Evolutionary conservation across 2,329 filamentous ascomycete genomes (phyloP).

Genomic region (Phaeosphaeriaceae sp.): DNA sequence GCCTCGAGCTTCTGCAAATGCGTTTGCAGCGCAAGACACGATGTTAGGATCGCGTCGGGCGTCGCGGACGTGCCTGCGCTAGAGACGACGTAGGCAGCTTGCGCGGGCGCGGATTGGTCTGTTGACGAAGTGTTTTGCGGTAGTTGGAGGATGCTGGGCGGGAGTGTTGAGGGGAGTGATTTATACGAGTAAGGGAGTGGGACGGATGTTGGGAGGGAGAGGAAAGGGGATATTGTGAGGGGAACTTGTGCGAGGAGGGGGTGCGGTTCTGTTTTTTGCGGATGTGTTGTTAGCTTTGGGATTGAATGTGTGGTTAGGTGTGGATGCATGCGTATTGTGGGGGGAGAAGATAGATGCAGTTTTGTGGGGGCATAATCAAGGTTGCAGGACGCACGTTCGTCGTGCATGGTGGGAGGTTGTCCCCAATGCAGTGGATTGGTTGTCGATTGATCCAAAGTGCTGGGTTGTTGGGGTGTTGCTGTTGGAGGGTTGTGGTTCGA

Average conservation of each 20-base stretch:
- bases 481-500: background rate
- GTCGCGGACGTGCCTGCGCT: conserved; percentile 77
- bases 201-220: conserved; percentile 85
- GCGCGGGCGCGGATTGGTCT: conserved; percentile 73
- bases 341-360: background rate
- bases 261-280: conserved; percentile 70
- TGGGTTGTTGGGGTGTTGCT: conserved; percentile 1
- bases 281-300: conserved; percentile 16
- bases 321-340: background rate
- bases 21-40: conserved; percentile 77
- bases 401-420: conserved; percentile 34
- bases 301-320: background rate
- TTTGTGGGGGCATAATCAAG: background rate
- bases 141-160: conserved; percentile 68
- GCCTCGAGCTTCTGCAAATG: conserved; percentile 74
- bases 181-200: conserved; percentile 97
- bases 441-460: conserved; percentile 11
- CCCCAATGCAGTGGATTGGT: background rate
- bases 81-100: conserved; percentile 73
- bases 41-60: conserved; percentile 82
- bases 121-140: conserved; percentile 17
- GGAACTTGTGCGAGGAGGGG: conserved; percentile 90
- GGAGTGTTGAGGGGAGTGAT: conserved; percentile 83
- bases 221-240: conserved; percentile 91
- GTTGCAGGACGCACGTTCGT: conserved; percentile 42